Conservation (phyloP, 768 basidiomycete genomes). For the Crucibulum laeve region DNA sequence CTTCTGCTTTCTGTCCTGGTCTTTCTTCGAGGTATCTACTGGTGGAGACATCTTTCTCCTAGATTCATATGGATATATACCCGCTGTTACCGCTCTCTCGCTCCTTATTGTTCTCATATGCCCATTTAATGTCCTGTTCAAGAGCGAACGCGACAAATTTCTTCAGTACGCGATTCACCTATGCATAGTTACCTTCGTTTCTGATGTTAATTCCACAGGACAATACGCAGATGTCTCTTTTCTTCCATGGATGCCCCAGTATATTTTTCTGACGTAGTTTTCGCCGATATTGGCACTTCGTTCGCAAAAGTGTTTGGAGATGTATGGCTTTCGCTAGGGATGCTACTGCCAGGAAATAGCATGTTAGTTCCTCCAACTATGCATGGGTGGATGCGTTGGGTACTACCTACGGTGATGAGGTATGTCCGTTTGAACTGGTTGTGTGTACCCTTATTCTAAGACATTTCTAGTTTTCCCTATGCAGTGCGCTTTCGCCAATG, state of each 20-base stretch:
- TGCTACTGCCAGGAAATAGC: conserved; percentile 83
- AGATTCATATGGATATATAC: conserved; percentile 75
- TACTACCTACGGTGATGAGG: conserved; percentile 87
- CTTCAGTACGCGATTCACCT: conserved; percentile 54
- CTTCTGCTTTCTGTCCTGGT: conserved; percentile 68
- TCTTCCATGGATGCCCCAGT: conserved; percentile 57
- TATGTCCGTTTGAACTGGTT: conserved; percentile 20
- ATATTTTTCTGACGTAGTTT: conserved; percentile 87
- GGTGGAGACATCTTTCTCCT: conserved; percentile 53
- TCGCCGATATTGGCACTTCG: conserved; percentile 94
- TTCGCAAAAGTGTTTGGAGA: conserved; percentile 97
- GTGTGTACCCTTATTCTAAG: conserved; percentile 3
- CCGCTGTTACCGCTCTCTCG: conserved; percentile 60
- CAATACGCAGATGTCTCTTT: conserved; percentile 70
- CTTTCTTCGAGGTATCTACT: conserved; percentile 57
- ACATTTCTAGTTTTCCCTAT: conserved; percentile 68
- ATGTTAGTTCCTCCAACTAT: conserved; percentile 59
- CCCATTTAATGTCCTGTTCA: conserved; percentile 66
- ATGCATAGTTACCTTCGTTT: conserved; percentile 1
- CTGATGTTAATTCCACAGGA: conserved; percentile 35
- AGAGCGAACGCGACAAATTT: conserved; percentile 72
- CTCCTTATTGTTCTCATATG: conserved; percentile 54
- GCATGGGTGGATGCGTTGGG: conserved; percentile 65
- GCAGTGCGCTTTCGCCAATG: conserved; percentile 93
- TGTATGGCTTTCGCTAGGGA: conserved; percentile 81